phyloP scores from a whole-genome alignment of 106 monocot genomes.

The Dendrobium catenatum region DNA sequence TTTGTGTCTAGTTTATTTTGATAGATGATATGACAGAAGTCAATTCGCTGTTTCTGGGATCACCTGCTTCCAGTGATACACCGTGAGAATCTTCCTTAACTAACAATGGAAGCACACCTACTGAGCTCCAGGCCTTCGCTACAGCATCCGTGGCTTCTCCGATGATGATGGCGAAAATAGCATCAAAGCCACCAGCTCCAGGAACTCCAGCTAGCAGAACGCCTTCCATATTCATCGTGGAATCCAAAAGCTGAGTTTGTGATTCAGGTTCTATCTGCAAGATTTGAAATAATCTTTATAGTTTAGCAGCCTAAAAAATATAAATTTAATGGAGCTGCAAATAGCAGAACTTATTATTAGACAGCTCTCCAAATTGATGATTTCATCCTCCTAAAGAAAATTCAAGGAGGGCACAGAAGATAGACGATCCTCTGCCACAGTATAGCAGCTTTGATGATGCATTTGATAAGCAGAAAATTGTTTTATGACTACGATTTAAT shows the following conservation, averaged over 20 bases:
- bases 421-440: too few species aligned
- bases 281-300: background rate
- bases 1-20: slow-evolving; percentile 15
- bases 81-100: slow-evolving; percentile 80
- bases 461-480: too few species aligned
- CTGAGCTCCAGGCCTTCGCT: slow-evolving; percentile 44
- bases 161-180: slow-evolving; percentile 55
- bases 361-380: too few species aligned
- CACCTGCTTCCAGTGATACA: slow-evolving; percentile 52
- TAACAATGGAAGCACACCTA: slow-evolving; percentile 65
- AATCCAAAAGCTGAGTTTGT: slow-evolving; percentile 79
- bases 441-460: too few species aligned
- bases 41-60: slow-evolving; percentile 48
- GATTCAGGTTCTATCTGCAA: slow-evolving; percentile 92
- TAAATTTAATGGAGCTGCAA: background rate
- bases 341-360: too few species aligned
- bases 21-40: slow-evolving; percentile 39
- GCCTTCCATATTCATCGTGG: slow-evolving; percentile 83
- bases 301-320: background rate
- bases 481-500: too few species aligned
- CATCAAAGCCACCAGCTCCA: slow-evolving; percentile 97
- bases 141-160: slow-evolving; percentile 31
- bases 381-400: too few species aligned
- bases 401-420: too few species aligned
- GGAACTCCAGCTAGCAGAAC: slow-evolving; percentile 89